Percentiles rank a stretch among this genome's conserved stretches.
Conservation (phyloP, 768 basidiomycete genomes). For the Leucocoprinus sp. region DNA sequence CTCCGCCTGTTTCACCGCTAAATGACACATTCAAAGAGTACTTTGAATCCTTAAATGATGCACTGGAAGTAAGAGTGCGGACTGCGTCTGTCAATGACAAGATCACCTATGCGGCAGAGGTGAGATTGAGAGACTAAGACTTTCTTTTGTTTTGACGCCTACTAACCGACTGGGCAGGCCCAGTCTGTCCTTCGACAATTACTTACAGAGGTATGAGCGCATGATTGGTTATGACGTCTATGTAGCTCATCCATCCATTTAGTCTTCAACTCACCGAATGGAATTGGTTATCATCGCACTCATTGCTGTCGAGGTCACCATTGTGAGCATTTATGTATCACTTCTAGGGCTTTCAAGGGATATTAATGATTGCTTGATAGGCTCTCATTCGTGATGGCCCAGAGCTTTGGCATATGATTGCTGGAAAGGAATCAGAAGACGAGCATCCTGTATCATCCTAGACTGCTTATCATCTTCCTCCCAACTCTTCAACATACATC, state of each 20-base stretch:
- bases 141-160: neutral
- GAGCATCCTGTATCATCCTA: constrained; percentile 7
- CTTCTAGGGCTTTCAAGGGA: neutral
- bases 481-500: neutral
- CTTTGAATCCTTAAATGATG: constrained; percentile 78
- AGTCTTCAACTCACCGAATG: constrained; percentile 89
- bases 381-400: constrained; percentile 74
- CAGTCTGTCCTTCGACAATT: constrained; percentile 87
- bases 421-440: constrained; percentile 24
- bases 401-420: constrained; percentile 58
- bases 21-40: constrained; percentile 38
- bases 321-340: constrained; percentile 42
- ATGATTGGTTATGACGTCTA: neutral
- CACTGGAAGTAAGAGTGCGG: constrained; percentile 80
- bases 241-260: constrained; percentile 1
- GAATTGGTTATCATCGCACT: constrained; percentile 92
- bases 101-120: constrained; percentile 82
- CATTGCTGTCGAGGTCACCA: constrained; percentile 91
- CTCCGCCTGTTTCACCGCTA: neutral
- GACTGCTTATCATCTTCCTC: neutral
- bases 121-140: neutral
- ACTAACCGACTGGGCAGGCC: constrained; percentile 23
- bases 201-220: constrained; percentile 61
- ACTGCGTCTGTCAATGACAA: constrained; percentile 84
- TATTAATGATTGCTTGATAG: constrained; percentile 24